These are phyloP conservation scores for Triticum timopheevii DNA, from an alignment of 176 grass and related monocot species.

Conservation along the genomic window DNA sequence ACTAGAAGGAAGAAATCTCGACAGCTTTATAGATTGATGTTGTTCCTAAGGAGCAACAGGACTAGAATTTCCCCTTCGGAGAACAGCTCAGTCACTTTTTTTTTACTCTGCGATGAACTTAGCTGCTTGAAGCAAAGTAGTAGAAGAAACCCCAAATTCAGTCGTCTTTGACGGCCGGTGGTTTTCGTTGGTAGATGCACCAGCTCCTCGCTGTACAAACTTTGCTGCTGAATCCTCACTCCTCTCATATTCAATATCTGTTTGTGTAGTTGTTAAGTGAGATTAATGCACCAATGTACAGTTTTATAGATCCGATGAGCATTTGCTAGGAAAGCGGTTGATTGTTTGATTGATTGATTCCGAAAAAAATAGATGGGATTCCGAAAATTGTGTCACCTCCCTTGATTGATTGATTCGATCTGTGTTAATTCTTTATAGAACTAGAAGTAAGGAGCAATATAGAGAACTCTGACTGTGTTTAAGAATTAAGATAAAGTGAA, in stretches of 20 bases:
- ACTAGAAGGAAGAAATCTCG: neutral
- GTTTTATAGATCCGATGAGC: neutral
- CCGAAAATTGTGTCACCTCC: neutral
- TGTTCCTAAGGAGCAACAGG: neutral
- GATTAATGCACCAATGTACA: neutral
- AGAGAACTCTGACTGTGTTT: neutral
- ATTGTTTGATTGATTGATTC: neutral
- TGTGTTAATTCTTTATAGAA: neutral
- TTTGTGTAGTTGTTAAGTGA: neutral
- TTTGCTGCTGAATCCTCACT: neutral
- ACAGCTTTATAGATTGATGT: neutral
- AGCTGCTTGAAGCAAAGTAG: neutral
- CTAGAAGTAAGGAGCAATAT: neutral
- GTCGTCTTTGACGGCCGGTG: neutral
- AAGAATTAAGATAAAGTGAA: neutral
- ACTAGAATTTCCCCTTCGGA: neutral
- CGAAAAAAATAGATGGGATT: neutral
- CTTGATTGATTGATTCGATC: neutral
- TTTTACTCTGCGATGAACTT: neutral
- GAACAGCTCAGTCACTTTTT: neutral
- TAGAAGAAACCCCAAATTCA: neutral
- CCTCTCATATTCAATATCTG: neutral
- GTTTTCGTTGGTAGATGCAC: neutral
- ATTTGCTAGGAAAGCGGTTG: neutral
- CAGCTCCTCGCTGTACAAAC: too few relatives aligned